Evolutionary conservation across 306 rosid genomes (phyloP), one percentile per base, ranked within the genome.

Genomic region (Trichosanthes truncata): DNA sequence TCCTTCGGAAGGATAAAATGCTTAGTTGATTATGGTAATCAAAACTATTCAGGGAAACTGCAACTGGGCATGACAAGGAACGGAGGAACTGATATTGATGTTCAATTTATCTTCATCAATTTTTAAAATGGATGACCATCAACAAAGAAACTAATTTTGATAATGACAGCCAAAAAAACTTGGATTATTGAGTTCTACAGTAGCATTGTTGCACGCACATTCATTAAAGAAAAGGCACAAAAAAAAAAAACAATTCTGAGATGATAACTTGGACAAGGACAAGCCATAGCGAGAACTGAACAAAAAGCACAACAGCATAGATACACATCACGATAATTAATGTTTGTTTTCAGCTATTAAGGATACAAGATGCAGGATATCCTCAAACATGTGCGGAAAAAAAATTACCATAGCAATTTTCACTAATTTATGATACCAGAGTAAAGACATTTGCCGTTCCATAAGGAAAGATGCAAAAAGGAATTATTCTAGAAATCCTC

Each of bases 41-140:
- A 7, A 40, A 49, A 35, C n/a, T 21, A 75, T 31, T 56, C 38
- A 21, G 25, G 48, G 49, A 60, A 26, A 75, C 68, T n/a, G 75
- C 51, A n/a, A 23, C 4, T 21, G 60, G 79, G 11, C 21, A 56
- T 25, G 31, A 21, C 62, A 10, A 56, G 72, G 21, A 33, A 35
- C 23, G 72, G 33, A 57, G 17, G 45, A 63, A 31, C 41, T 25
- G 40, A 61, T 23, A 61, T 13, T 61, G 25, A 45, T 65, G 43
- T 33, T 31, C 9, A 85, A 79, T 14, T 26, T 26, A 48, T 8
- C 59, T 74, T 48, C 40, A 18, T 46, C 17, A n/a, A 21, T 43
- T 74, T 6, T 73, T 82, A 56, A 57, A 74, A 78, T 78, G 80
- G 45, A 78, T 59, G 69, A 61, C 41, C 25, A 21, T 52, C 66